These are phyloP conservation scores for Taiozyma sp. DNA, from an alignment of 1,139 yeast genomes.

Conservation along the genomic window DNA sequence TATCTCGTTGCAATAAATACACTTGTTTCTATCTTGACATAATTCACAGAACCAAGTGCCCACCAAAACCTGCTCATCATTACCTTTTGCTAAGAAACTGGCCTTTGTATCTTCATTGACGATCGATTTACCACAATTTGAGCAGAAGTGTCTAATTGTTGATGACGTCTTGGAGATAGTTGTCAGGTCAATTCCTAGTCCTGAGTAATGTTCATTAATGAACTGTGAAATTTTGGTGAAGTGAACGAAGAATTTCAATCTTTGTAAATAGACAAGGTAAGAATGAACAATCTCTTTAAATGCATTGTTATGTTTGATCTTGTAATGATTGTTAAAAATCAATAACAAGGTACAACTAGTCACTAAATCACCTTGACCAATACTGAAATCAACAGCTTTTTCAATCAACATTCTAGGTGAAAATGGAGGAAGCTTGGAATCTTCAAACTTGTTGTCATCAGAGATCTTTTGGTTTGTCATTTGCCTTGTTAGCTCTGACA, in stretches of 20 bases:
- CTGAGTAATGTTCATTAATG: constrained; percentile 36
- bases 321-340: constrained; percentile 44
- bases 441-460: constrained; percentile 8
- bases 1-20: constrained; percentile 79
- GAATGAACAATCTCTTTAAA: constrained; percentile 47
- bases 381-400: constrained; percentile 47
- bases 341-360: constrained; percentile 56
- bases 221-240: constrained; percentile 54
- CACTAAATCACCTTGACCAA: constrained; percentile 56
- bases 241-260: constrained; percentile 46
- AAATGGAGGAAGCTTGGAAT: constrained; percentile 38
- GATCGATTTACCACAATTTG: constrained; percentile 56
- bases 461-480: constrained; percentile 15
- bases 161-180: constrained; percentile 29
- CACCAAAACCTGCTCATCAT: constrained; percentile 36
- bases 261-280: constrained; percentile 53
- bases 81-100: constrained; percentile 24
- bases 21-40: constrained; percentile 58
- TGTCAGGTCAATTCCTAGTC: constrained; percentile 47
- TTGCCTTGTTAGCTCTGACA: constrained; percentile 21
- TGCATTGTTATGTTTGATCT: constrained; percentile 18
- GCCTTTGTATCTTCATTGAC: constrained; percentile 56
- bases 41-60: constrained; percentile 86
- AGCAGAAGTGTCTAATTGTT: constrained; percentile 51
- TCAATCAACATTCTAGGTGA: constrained; percentile 36